These are phyloP conservation scores for Dothidotthia symphoricarpi DNA, from an alignment of 2,329 filamentous ascomycete genomes.

Conservation along the genomic window DNA sequence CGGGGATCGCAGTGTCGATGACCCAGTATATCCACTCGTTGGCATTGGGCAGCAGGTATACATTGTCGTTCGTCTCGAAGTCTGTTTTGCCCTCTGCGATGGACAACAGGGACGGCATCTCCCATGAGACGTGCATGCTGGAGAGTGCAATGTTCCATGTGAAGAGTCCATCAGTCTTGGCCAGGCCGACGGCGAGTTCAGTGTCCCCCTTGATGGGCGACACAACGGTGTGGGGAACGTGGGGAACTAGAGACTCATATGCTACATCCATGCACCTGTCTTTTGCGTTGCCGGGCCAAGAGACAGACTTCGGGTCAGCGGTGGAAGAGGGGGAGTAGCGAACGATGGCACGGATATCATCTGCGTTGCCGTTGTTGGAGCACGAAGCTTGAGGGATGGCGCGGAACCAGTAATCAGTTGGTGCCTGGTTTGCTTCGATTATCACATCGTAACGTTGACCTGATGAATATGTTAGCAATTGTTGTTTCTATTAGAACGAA, in stretches of 20 bases:
- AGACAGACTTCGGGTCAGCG: constrained; percentile 30
- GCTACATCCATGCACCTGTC: constrained; percentile 38
- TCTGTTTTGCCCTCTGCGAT: constrained; percentile 29
- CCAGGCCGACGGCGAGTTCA: constrained; percentile 16
- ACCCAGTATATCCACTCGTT: constrained; percentile 43
- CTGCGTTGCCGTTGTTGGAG: constrained; percentile 17
- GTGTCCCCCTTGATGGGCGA: constrained; percentile 7
- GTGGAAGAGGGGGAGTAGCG: constrained; percentile 33
- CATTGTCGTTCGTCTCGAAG: constrained; percentile 14
- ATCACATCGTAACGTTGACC: constrained; percentile 34
- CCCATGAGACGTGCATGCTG: constrained; percentile 49
- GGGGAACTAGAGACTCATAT: constrained; percentile 21
- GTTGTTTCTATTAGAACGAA: too few relatives aligned
- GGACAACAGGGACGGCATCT: constrained; percentile 45
- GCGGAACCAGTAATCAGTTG: constrained; percentile 26
- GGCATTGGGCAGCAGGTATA: constrained; percentile 27
- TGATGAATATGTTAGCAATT: neutral
- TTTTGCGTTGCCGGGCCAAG: constrained; percentile 21
- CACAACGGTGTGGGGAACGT: constrained; percentile 14
- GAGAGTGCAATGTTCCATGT: constrained; percentile 41
- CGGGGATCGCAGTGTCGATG: constrained; percentile 35
- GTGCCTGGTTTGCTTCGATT: constrained; percentile 22
- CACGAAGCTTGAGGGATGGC: constrained; percentile 19
- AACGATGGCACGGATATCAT: constrained; percentile 40
- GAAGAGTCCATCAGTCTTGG: constrained; percentile 11